Conservation (phyloP, 148 eudicot species). For the Vaccinium corymbosum region DNA sequence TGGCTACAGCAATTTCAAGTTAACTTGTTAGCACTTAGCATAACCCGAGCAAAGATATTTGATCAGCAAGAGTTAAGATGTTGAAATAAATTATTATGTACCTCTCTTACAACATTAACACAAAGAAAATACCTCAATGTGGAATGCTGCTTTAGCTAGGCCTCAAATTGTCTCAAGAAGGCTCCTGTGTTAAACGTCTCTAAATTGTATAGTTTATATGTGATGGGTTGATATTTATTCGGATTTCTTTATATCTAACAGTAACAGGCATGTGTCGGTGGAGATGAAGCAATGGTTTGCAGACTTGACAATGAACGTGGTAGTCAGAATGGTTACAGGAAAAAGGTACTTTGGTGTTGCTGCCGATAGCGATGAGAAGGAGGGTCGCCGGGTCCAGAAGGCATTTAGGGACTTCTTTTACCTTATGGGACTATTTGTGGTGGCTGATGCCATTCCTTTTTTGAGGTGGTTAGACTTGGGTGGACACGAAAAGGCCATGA, state of each 20-base stretch:
- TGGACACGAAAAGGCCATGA: constrained; percentile 19
- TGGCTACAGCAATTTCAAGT: no score
- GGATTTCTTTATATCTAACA: no score
- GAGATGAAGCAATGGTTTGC: constrained; percentile 14
- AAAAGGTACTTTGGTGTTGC: background rate
- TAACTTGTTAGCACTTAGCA: no score
- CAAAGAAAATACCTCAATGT: no score
- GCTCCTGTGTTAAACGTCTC: no score
- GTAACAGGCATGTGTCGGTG: background rate
- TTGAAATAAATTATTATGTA: no score
- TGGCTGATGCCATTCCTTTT: constrained; percentile 4
- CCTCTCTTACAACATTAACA: no score
- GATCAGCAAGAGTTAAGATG: no score
- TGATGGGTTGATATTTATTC: background rate
- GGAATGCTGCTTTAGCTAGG: no score
- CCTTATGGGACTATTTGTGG: background rate
- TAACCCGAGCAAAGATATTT: no score
- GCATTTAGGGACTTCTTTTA: background rate
- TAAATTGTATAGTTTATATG: no score
- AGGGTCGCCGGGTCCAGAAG: constrained; percentile 1
- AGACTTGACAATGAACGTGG: constrained; percentile 5
- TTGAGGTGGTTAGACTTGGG: constrained; percentile 23
- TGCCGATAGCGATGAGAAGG: background rate
- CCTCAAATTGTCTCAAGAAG: no score
- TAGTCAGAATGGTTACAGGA: constrained; percentile 4